Evolutionary conservation across 306 rosid species (phyloP), one percentile per base, ranked within the genome.

Genomic region (Casuarina equisetifolia): DNA sequence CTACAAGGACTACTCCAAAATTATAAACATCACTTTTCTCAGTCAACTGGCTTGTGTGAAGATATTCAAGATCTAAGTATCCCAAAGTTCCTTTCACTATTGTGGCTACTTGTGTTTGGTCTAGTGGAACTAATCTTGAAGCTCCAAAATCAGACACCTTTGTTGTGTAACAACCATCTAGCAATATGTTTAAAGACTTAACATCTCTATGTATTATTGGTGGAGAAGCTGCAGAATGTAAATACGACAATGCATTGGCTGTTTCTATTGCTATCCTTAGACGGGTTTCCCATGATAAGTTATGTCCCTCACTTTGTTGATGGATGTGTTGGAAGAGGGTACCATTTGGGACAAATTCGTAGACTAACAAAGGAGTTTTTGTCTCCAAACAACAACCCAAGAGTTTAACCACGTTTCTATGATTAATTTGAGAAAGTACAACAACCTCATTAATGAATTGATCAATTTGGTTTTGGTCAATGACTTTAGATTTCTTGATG

Each of bases 1-100:
- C 76, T 2, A 70, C 79, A 3, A 81, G 70, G 0, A 83, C 84
- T 39, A 86, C 87, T 13, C 89, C 87, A 38, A 83, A 83, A 74
- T 83, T 86, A 61, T 77, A 86, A 9, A 86, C 82, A 63, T 78
- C 84, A 12, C 89, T 85, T 32, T 85, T 82, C 15, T 48, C 15
- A 0, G 3, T 48, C 51, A 48, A 48, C 11, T 3, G 51, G 4
- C 3, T 48, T 2, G 72, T 80, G 0, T 53, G 81, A 61, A 76
- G 48, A 76, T 83, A 80, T 68, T 79, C 79, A 32, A 77, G 84
- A 36, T 83, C 79, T 25, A 83, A 69, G 19, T 83, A 66, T 6
- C 82, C 84, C 0, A 83, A 48, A 16, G 88, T 84, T 15, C 88
- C 83, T 20, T 81, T 83, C 16, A 84, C 81, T 78, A 78, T 9